phyloP scores from a whole-genome alignment of 306 rosid species.

The Cucurbita moschata region DNA sequence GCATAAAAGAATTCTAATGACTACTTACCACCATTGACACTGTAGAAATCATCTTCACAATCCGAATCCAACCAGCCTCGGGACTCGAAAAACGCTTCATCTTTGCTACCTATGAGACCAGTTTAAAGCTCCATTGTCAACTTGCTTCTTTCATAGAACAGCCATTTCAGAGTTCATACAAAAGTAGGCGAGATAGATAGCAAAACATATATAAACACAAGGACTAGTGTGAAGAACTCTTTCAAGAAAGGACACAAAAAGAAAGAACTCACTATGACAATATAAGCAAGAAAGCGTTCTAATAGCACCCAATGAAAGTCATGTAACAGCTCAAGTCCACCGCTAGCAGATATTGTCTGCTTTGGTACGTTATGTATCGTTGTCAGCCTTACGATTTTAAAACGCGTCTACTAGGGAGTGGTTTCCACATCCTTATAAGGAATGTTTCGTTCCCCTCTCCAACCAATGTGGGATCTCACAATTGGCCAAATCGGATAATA shows the following conservation, averaged over 20 bases:
- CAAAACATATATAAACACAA: background rate
- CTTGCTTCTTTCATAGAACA: background rate
- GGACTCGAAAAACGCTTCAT: slow-evolving; percentile 71
- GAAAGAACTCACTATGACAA: background rate
- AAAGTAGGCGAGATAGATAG: background rate
- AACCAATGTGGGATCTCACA: no score
- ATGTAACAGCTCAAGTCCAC: no score
- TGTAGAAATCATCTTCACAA: slow-evolving; percentile 72
- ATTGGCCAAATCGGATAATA: no score
- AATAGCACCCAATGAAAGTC: background rate
- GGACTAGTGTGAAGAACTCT: background rate
- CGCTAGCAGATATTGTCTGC: no score
- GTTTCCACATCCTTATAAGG: no score
- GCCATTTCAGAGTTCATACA: background rate
- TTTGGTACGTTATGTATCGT: no score
- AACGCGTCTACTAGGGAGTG: no score
- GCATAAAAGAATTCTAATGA: background rate
- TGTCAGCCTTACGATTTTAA: no score
- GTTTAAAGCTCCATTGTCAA: background rate
- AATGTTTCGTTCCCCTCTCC: no score
- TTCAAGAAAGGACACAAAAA: background rate
- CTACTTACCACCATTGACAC: slow-evolving; percentile 92
- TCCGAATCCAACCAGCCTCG: slow-evolving; percentile 85
- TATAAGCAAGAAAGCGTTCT: background rate
- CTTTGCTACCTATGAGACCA: slow-evolving; percentile 53